Evolutionary conservation across 805 yeast genomes (phyloP), one percentile per base, ranked within the genome.

Genomic region (Cyberlindnera maritima): DNA sequence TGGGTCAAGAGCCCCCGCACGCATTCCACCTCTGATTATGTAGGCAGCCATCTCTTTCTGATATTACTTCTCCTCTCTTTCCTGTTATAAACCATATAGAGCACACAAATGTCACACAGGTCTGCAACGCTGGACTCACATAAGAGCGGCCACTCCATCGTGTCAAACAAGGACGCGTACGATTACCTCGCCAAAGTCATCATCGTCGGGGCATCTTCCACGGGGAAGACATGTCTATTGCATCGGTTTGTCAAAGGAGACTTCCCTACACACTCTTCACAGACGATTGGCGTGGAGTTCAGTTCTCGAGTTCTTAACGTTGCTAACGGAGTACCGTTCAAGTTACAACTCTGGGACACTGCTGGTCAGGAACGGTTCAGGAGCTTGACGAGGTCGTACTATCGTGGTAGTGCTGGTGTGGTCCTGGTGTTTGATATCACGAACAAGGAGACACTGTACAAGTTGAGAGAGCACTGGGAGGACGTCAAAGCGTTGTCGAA

Each of bases 141-240:
- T 29, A 23, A 36, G 13, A 36, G 42, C n/a, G 29, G 31, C 3
- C 50, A 23, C 29, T 39, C 41, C 6, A 41, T 47, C 20, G 28
- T 41, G 3, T 41, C 46, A 4, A 46, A 46, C 37, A 34, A 29
- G 34, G 55, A 54, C 37, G 4, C 37, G 10, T 69, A 69, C 44
- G 70, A 68, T 48, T 68, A 63, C 41, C 57, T 69, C 9, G 63
- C 68, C 33, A 72, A 72, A 36, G 66, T 69, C 17, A 74, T 74
- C 32, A 57, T 72, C 28, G 68, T 72, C 11, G 77, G 77, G 0
- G 66, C 73, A 1, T 66, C 75, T 2, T 72, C 74, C 0, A 66
- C 69, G 34, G 77, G 77, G 3, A 72, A 72, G 52, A 66, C 75
- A 1, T 70, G 75, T 23, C 58, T 75, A n/a, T 54, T 75, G 36